Conservation (phyloP, 208 protist species). For the Tetramitus jugosus region DNA sequence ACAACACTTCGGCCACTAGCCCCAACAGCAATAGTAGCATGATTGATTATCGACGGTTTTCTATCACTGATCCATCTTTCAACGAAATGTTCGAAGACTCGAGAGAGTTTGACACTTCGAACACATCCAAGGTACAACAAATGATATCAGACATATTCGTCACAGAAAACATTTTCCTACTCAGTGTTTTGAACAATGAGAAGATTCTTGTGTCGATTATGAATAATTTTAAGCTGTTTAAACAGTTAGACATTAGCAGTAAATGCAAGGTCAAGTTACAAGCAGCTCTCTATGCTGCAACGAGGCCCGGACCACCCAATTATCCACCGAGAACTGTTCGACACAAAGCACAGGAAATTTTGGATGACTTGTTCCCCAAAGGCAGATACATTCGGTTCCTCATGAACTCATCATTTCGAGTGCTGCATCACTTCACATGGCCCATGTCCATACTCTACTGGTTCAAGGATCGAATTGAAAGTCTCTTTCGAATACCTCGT, state of each 20-base stretch:
- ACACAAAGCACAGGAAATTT: neutral
- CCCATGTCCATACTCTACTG: neutral
- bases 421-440: neutral
- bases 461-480: too few species aligned
- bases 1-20: neutral
- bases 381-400: neutral
- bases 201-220: neutral
- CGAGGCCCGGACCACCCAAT: neutral
- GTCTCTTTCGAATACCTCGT: too few species aligned
- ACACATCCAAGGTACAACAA: neutral
- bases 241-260: neutral
- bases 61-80: too few species aligned
- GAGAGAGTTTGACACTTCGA: too few species aligned
- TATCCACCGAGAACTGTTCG: conserved; percentile 1
- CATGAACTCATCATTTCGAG: neutral
- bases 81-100: too few species aligned
- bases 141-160: conserved; percentile 4
- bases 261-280: neutral
- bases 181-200: neutral
- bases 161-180: neutral
- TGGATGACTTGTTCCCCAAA: conserved; percentile 13
- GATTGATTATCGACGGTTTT: too few species aligned
- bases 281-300: neutral
- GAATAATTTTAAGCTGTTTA: neutral
- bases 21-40: neutral